Evolutionary conservation across 176 grass and related monocot species (phyloP).

Genomic region (Oryza rufipogon): DNA sequence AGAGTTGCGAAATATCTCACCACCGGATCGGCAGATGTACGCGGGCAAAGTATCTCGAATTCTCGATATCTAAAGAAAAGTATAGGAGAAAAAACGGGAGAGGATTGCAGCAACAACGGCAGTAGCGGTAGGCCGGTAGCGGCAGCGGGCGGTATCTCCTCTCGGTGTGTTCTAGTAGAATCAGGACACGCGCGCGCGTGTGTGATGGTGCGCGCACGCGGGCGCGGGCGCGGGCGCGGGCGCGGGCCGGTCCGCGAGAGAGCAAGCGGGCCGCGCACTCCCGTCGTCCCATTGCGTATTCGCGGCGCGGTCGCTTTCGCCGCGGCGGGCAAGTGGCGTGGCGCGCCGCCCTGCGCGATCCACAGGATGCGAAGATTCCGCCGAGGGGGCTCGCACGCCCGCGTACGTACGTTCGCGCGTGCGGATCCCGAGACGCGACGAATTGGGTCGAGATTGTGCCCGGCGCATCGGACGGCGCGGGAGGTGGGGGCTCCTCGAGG

Average conservation of each 20-base stretch:
- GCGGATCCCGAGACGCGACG: constrained; percentile 41
- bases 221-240: background rate
- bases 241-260: no score
- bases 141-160: background rate
- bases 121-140: background rate
- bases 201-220: background rate
- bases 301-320: constrained; percentile 16
- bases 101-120: no score
- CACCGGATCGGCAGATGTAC: background rate
- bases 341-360: background rate
- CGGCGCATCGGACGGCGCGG: background rate
- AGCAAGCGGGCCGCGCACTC: no score
- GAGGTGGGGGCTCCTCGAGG: background rate
- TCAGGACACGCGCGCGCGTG: background rate
- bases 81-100: background rate
- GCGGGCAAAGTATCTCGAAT: background rate
- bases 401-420: background rate
- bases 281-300: no score
- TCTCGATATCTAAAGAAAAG: background rate
- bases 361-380: constrained; percentile 23
- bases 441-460: background rate
- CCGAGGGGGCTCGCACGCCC: background rate
- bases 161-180: background rate
- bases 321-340: background rate
- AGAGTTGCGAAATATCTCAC: background rate